Percentiles rank a stretch among this genome's conserved stretches.
Conservation (phyloP, 2,329 filamentous ascomycete genomes). For the Penicillium sp. region DNA sequence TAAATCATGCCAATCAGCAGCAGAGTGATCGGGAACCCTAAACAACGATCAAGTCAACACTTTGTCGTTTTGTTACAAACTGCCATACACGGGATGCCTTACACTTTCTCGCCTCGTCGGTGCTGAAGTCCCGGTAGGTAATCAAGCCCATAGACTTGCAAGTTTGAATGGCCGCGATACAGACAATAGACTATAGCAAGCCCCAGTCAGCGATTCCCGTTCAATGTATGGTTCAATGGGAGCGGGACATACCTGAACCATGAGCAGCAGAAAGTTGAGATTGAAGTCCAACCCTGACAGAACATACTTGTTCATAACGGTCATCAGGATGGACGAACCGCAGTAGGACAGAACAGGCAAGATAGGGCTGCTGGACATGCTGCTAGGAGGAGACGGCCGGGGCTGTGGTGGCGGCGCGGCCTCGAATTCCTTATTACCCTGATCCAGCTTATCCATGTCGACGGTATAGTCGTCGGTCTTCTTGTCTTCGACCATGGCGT, state of each 20-base stretch:
- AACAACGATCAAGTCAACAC: neutral
- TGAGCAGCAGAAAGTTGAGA: conserved; percentile 92
- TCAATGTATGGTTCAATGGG: neutral
- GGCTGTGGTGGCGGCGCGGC: conserved; percentile 39
- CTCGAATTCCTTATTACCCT: conserved; percentile 50
- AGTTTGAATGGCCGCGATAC: conserved; percentile 76
- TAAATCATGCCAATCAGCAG: conserved; percentile 99
- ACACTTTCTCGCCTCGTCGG: conserved; percentile 92
- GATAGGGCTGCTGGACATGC: conserved; percentile 71
- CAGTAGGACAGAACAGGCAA: conserved; percentile 89
- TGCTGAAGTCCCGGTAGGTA: conserved; percentile 79
- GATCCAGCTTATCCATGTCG: conserved; percentile 64
- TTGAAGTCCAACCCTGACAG: conserved; percentile 90
- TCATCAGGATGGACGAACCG: conserved; percentile 97
- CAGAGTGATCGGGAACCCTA: conserved; percentile 94
- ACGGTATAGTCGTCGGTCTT: conserved; percentile 75
- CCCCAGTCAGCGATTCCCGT: conserved; percentile 3
- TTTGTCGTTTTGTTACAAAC: neutral
- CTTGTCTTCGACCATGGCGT: conserved; percentile 80
- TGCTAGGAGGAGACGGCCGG: conserved; percentile 38
- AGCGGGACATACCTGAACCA: conserved; percentile 72
- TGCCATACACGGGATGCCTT: conserved; percentile 37
- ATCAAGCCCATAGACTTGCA: conserved; percentile 83
- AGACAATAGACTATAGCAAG: conserved; percentile 73
- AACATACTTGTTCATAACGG: conserved; percentile 99